These are phyloP conservation scores for Xylaria sp. DNA, from an alignment of 2,329 filamentous ascomycete genomes.

Conservation along the genomic window DNA sequence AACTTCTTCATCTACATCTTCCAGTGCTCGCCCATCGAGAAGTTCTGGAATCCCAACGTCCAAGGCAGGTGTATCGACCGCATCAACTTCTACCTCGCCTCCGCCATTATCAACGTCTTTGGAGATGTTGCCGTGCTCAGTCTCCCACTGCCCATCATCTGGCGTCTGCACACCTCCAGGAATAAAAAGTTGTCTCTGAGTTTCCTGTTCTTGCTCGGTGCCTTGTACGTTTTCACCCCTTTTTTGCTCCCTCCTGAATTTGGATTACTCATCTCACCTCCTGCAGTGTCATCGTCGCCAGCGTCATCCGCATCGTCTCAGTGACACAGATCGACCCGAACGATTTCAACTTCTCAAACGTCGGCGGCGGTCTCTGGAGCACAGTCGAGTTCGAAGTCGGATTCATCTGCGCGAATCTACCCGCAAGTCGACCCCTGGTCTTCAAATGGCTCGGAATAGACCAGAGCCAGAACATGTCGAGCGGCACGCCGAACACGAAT, in stretches of 20 bases:
- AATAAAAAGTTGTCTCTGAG: constrained; percentile 31
- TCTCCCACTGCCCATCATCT: constrained; percentile 31
- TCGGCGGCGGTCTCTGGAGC: constrained; percentile 29
- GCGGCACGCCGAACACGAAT: constrained; percentile 21
- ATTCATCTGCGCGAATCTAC: constrained; percentile 30
- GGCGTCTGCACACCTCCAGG: constrained; percentile 28
- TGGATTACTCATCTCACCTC: constrained; percentile 10
- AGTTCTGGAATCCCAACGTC: constrained; percentile 21
- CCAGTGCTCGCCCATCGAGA: constrained; percentile 24
- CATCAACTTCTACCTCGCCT: constrained; percentile 26
- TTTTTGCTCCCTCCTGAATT: neutral
- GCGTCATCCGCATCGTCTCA: constrained; percentile 29
- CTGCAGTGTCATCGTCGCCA: constrained; percentile 27
- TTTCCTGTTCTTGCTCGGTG: constrained; percentile 31
- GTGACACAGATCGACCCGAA: constrained; percentile 25
- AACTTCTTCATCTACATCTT: constrained; percentile 27
- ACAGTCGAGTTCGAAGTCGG: constrained; percentile 29
- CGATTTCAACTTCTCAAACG: constrained; percentile 28
- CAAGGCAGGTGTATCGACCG: constrained; percentile 24
- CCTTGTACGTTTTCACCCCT: constrained; percentile 22
- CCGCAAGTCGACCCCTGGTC: constrained; percentile 24
- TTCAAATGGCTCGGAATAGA: constrained; percentile 25
- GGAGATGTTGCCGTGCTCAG: constrained; percentile 30
- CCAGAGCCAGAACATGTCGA: constrained; percentile 11
- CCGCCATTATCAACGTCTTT: constrained; percentile 28